Evolutionary conservation across 768 basidiomycete species (phyloP).

Genomic region (Pleurotus tuoliensis): DNA sequence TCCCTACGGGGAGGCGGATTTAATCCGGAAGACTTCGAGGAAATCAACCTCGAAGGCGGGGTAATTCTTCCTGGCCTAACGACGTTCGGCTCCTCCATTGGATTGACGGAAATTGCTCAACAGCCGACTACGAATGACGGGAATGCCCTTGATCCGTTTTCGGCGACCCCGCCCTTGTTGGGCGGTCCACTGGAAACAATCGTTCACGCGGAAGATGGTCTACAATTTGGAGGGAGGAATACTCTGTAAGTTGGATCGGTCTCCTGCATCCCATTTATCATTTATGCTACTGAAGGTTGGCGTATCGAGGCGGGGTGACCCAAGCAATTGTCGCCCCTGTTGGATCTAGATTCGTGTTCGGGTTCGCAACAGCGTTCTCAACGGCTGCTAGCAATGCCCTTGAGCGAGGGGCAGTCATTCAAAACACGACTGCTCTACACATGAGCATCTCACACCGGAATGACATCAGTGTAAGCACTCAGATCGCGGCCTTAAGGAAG

Average conservation of each 20-base stretch:
- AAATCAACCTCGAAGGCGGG: conserved; percentile 63
- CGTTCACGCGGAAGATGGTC: conserved; percentile 60
- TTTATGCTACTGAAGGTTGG: conserved; percentile 41
- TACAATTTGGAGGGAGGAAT: conserved; percentile 51
- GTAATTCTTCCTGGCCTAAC: conserved; percentile 57
- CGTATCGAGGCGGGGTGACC: conserved; percentile 74
- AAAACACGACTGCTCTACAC: conserved; percentile 64
- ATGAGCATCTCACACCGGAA: conserved; percentile 36
- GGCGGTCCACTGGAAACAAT: conserved; percentile 40
- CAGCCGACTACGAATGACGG: conserved; percentile 73
- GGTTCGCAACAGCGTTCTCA: conserved; percentile 60
- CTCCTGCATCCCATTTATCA: conserved; percentile 12
- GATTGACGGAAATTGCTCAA: conserved; percentile 61
- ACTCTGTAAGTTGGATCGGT: conserved; percentile 34
- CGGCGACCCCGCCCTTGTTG: conserved; percentile 31
- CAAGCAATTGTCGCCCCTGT: conserved; percentile 60
- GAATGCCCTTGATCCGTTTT: conserved; percentile 47
- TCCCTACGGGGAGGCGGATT: not conserved
- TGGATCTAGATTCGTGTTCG: conserved; percentile 52
- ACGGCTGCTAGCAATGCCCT: conserved; percentile 57
- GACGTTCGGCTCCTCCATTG: conserved; percentile 60
- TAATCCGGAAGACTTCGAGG: not conserved
- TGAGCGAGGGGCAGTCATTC: conserved; percentile 59
- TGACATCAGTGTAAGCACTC: conserved; percentile 54
- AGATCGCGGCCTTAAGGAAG: conserved; percentile 52